Base-by-base conservation (phyloP, 768 basidiomycete species). In the Coprinopsis marcescibilis region DNA sequence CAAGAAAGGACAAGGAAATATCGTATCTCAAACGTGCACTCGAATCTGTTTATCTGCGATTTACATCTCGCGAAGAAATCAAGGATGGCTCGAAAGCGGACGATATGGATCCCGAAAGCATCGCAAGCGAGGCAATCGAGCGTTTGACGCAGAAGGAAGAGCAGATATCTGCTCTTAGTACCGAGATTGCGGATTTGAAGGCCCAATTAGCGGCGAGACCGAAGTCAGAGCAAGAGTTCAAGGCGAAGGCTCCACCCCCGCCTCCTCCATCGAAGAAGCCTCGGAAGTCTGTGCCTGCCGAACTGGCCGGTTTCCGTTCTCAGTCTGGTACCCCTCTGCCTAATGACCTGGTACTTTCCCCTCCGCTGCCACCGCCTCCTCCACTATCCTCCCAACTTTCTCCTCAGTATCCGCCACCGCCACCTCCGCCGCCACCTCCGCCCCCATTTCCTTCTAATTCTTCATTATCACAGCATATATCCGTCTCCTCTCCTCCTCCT, bases 21-120 rank as follows among this genome's bases (percentile, higher is more conserved):
- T 53, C 74, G 0, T 88, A 84, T 55, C 73, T 93, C 30, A 89
- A 90, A 58, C 82, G 85, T 12, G 86, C 89, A n/a, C 69, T 96
- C 29, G 89, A 92, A 61, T 85, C 87, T 5, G 85, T 94, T 3
- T 89, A 89, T 62, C 82, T 82, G 10, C 76, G 86, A n/a, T 85
- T 93, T 60, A 71, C 75, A 4, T 69, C 76, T 4, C 64, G 76
- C 35, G 76, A 78, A 55, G 79, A 83, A 55, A 57, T 58, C 20
- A 66, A 72, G 36, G 73, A 76, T 41, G 71, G 71, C 20, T 59
- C 55, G 19, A 72, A 69, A 35, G 70, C 62, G 39, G 63, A 71
- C 0, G 78, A 80, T 40, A 59, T 83, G 39, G 85, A 90, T 54
- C 75, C 85, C 2, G 77, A 83, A 45, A 56, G 71, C 11, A 83